Percentiles rank a stretch among this genome's conserved stretches.
These are phyloP conservation scores for Corylus heterophylla DNA, from an alignment of 306 rosid species.

Conservation along the genomic window DNA sequence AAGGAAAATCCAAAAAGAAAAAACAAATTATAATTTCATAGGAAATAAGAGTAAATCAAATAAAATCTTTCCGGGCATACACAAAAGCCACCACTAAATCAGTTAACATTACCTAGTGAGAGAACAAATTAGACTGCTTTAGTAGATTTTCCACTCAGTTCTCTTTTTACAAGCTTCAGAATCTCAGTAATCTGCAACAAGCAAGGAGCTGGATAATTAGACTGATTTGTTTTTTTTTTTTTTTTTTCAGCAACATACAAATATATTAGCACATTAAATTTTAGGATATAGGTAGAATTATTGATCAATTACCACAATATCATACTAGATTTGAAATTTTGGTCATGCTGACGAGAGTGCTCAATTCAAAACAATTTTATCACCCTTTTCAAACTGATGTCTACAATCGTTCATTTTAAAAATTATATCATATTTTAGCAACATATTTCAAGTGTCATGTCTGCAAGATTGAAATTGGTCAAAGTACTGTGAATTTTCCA, in stretches of 20 bases:
- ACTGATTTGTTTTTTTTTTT: background rate
- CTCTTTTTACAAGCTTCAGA: constrained; percentile 79
- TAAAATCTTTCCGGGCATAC: too few species aligned
- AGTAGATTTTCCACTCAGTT: constrained; percentile 49
- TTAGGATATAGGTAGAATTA: background rate
- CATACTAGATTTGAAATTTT: background rate
- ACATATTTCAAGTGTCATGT: background rate
- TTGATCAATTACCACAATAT: background rate
- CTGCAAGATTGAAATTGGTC: background rate
- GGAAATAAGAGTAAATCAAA: background rate
- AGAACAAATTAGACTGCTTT: constrained; percentile 37
- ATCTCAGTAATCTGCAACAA: constrained; percentile 63
- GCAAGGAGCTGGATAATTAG: constrained; percentile 7
- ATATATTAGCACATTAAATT: background rate
- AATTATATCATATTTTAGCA: background rate
- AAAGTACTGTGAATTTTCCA: too few species aligned
- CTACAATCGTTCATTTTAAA: background rate
- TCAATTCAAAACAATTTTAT: background rate
- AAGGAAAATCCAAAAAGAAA: background rate
- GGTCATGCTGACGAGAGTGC: background rate
- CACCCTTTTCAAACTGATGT: background rate
- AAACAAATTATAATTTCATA: background rate
- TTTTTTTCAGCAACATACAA: background rate
- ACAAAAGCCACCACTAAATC: background rate
- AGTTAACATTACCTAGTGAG: constrained; percentile 41